Conservation (phyloP, 2,329 filamentous ascomycete species). For the Pseudodiploospora longispora region DNA sequence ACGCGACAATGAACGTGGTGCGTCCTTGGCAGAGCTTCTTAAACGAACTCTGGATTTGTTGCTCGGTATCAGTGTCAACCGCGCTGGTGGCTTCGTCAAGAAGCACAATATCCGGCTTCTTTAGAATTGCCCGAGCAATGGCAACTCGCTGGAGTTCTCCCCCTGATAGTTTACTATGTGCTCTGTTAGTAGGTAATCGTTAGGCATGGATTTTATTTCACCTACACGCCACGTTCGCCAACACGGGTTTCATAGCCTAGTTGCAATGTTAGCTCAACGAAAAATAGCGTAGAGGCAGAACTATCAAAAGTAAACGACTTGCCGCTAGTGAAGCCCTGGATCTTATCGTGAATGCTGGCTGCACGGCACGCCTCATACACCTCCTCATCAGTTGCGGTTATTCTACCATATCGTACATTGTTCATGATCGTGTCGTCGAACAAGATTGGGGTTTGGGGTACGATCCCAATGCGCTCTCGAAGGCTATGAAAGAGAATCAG, state of each 20-base stretch:
- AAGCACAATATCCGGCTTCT: slow-evolving; percentile 66
- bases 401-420: slow-evolving; percentile 49
- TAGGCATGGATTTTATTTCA: slow-evolving; percentile 1
- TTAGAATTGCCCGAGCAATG: slow-evolving; percentile 64
- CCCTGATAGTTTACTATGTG: slow-evolving; percentile 50
- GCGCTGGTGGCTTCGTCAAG: slow-evolving; percentile 75
- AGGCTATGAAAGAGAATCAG: slow-evolving; percentile 29
- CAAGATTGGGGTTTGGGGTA: slow-evolving; percentile 47
- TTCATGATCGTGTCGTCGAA: slow-evolving; percentile 53
- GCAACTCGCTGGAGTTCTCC: slow-evolving; percentile 60
- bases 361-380: slow-evolving; percentile 46
- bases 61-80: slow-evolving; percentile 63
- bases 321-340: slow-evolving; percentile 44
- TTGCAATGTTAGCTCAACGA: slow-evolving; percentile 7
- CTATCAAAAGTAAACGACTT: slow-evolving; percentile 3
- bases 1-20: slow-evolving; percentile 61
- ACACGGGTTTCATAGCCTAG: slow-evolving; percentile 41
- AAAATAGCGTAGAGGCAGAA: neutral
- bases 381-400: slow-evolving; percentile 46
- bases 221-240: slow-evolving; percentile 41
- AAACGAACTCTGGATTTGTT: slow-evolving; percentile 57
- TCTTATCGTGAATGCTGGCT: slow-evolving; percentile 51
- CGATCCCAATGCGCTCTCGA: slow-evolving; percentile 46
- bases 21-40: slow-evolving; percentile 49
- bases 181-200: slow-evolving; percentile 13